Conservation (phyloP, 2,329 filamentous ascomycete genomes). For the Hortaea sp. region DNA sequence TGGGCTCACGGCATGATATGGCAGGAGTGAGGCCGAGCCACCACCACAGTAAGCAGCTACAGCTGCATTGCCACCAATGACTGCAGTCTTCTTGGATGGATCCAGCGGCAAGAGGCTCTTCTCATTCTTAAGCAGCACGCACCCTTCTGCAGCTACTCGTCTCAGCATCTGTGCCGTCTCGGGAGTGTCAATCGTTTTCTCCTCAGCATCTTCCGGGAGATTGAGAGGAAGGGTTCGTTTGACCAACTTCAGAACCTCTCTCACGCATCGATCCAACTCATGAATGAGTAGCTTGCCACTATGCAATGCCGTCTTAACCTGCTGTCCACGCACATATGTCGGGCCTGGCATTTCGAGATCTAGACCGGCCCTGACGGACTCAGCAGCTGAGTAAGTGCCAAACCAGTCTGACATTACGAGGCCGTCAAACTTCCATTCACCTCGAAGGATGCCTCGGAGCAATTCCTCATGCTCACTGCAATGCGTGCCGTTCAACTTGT, state of each 20-base stretch:
- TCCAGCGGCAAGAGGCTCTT: slow-evolving; percentile 52
- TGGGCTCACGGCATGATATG: slow-evolving; percentile 25
- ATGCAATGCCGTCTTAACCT: slow-evolving; percentile 19
- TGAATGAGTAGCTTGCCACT: slow-evolving; percentile 20
- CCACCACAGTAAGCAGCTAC: slow-evolving; percentile 35
- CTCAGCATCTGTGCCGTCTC: slow-evolving; percentile 23
- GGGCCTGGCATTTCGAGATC: slow-evolving; percentile 87
- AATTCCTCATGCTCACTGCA: slow-evolving; percentile 55
- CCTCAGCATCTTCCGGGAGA: slow-evolving; percentile 20
- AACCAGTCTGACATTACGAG: slow-evolving; percentile 64
- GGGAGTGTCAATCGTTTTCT: slow-evolving; percentile 21
- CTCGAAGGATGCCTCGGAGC: slow-evolving; percentile 57
- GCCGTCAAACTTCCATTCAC: slow-evolving; percentile 56
- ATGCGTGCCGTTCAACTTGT: slow-evolving; percentile 63
- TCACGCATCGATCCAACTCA: slow-evolving; percentile 47
- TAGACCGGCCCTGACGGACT: slow-evolving; percentile 60
- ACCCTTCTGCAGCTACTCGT: slow-evolving; percentile 17
- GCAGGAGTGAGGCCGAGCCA: slow-evolving; percentile 23
- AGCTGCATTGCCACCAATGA: slow-evolving; percentile 63
- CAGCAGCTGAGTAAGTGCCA: slow-evolving; percentile 59
- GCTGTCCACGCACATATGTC: slow-evolving; percentile 34
- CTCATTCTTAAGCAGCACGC: slow-evolving; percentile 54
- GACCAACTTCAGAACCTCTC: slow-evolving; percentile 50
- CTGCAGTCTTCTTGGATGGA: slow-evolving; percentile 58
- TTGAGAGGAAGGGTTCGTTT: slow-evolving; percentile 26